Conservation (phyloP, 805 yeast genomes). For the Cyberlindnera samutprakarnensis region DNA sequence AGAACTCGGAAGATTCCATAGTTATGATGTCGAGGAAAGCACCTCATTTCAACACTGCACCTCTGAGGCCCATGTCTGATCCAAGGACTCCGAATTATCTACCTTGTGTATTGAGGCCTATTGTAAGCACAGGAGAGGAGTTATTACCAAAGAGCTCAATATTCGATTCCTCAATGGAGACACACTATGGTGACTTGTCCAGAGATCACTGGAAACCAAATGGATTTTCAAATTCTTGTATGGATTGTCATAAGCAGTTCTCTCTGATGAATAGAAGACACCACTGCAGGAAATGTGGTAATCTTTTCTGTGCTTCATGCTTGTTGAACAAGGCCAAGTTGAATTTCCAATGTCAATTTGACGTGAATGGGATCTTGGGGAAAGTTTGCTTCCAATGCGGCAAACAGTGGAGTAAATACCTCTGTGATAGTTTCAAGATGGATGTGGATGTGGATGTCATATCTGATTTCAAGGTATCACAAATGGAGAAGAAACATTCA, state of each 20-base stretch:
- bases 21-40: conserved; percentile 9
- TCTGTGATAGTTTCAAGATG: conserved; percentile 17
- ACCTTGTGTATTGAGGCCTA: conserved; percentile 64
- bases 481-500: not conserved
- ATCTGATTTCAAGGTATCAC: conserved; percentile 9
- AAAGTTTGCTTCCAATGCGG: conserved; percentile 57
- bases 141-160: not conserved
- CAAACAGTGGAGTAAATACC: conserved; percentile 39
- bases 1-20: conserved; percentile 18
- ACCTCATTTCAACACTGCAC: conserved; percentile 15
- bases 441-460: conserved; percentile 8
- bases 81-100: conserved; percentile 69
- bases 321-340: conserved; percentile 41
- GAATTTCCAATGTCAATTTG: conserved; percentile 32
- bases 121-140: conserved; percentile 13
- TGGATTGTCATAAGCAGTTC: conserved; percentile 52
- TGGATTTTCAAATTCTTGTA: conserved; percentile 45
- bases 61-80: conserved; percentile 56
- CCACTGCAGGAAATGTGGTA: conserved; percentile 71
- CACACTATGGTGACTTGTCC: conserved; percentile 13
- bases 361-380: conserved; percentile 48
- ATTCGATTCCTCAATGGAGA: conserved; percentile 1
- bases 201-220: conserved; percentile 62
- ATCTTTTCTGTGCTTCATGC: conserved; percentile 57
- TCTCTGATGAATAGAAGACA: conserved; percentile 61